phyloP scores from a whole-genome alignment of 1,139 yeast genomes.

The Debaryomyces coudertii region DNA sequence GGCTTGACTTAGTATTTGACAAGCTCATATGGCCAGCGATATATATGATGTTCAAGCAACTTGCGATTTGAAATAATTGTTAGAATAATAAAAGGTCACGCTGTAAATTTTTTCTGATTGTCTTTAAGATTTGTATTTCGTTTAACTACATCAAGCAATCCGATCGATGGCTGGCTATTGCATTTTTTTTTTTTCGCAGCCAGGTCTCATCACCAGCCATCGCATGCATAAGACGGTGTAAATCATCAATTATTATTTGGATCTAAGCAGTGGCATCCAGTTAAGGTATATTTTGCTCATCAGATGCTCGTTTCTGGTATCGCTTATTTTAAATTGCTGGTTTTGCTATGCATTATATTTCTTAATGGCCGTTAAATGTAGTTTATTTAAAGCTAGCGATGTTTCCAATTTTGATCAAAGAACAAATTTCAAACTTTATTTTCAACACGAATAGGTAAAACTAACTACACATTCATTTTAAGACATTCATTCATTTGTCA shows the following conservation, averaged over 20 bases:
- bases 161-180: constrained; percentile 5
- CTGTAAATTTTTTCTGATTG: neutral
- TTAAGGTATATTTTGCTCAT: neutral
- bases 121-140: neutral
- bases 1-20: too few species aligned
- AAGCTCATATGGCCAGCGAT: too few species aligned
- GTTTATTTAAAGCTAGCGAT: neutral
- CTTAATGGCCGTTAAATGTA: neutral
- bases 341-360: neutral
- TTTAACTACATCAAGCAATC: neutral
- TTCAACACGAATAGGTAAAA: neutral
- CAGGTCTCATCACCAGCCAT: constrained; percentile 7
- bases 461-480: neutral
- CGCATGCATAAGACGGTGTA: neutral
- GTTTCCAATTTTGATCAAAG: neutral
- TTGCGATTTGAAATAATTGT: neutral
- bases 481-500: neutral
- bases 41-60: too few species aligned
- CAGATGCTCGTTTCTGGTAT: neutral
- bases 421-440: neutral
- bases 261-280: neutral
- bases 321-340: constrained; percentile 1
- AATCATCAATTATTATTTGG: neutral
- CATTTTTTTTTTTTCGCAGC: constrained; percentile 7
- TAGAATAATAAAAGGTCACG: neutral